Evolutionary conservation across 345 rosid genomes (phyloP).

Genomic region (Hypericum androsaemum): DNA sequence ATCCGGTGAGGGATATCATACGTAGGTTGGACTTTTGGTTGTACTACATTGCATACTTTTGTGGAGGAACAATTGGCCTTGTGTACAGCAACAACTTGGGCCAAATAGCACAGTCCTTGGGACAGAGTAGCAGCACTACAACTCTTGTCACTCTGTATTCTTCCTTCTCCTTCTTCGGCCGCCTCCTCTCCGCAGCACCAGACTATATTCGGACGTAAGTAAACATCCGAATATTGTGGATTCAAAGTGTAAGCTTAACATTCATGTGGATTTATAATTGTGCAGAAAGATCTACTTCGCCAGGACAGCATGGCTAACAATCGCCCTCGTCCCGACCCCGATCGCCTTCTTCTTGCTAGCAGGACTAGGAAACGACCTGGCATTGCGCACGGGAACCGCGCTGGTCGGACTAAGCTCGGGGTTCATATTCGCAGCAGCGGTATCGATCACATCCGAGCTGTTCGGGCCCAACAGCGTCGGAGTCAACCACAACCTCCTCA

Average conservation of each 20-base stretch:
- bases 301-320: constrained; percentile 75
- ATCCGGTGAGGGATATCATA: constrained; percentile 37
- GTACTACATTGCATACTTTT: constrained; percentile 58
- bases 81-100: constrained; percentile 82
- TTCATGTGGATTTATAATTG: constrained; percentile 5
- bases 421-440: constrained; percentile 64
- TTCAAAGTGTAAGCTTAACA: constrained; percentile 3
- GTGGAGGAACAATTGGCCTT: constrained; percentile 73
- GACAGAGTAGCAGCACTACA: constrained; percentile 25
- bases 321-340: constrained; percentile 56
- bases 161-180: constrained; percentile 73
- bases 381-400: constrained; percentile 34
- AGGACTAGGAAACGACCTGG: constrained; percentile 34
- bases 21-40: constrained; percentile 73
- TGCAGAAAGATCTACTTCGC: constrained; percentile 73
- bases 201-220: constrained; percentile 65
- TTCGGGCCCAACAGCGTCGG: constrained; percentile 68
- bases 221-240: background rate
- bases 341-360: constrained; percentile 52
- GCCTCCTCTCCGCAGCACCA: constrained; percentile 72
- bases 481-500: constrained; percentile 86
- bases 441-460: constrained; percentile 74
- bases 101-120: constrained; percentile 71
- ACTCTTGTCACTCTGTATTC: constrained; percentile 61
- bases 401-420: constrained; percentile 75